Percentiles rank a stretch among this genome's conserved stretches.
Conservation (phyloP, 768 basidiomycete genomes). For the Boletus huronensis region DNA sequence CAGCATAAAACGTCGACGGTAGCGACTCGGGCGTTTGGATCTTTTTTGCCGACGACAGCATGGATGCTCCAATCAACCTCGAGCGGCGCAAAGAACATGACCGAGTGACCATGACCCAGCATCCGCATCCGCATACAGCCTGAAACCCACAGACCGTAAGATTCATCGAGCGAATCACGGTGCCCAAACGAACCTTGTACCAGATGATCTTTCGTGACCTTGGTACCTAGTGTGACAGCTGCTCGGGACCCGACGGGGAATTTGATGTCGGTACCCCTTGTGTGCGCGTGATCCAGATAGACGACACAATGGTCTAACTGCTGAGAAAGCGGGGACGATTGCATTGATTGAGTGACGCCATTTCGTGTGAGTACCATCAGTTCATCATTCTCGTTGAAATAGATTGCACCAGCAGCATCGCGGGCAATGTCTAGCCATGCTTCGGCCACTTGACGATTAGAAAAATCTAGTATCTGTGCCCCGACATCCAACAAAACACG, state of each 20-base stretch:
- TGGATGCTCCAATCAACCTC: conserved; percentile 39
- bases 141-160: conserved; percentile 6
- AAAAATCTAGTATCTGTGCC: conserved; percentile 50
- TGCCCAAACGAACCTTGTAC: conserved; percentile 29
- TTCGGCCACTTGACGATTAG: conserved; percentile 38
- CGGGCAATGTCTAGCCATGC: conserved; percentile 36
- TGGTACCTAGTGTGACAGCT: conserved; percentile 20
- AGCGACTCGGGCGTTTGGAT: not conserved
- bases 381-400: conserved; percentile 30
- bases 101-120: conserved; percentile 43
- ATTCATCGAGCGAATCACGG: not conserved
- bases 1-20: conserved; percentile 38
- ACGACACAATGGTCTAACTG: conserved; percentile 31
- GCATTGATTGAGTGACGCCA: conserved; percentile 18
- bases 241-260: conserved; percentile 26
- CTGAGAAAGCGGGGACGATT: conserved; percentile 26
- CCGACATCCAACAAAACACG: conserved; percentile 52
- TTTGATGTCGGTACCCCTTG: conserved; percentile 38
- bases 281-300: conserved; percentile 38
- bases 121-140: conserved; percentile 53
- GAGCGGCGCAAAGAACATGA: conserved; percentile 42
- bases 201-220: conserved; percentile 34
- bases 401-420: conserved; percentile 20
- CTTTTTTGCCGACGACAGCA: conserved; percentile 7
- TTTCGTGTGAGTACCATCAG: conserved; percentile 24